phyloP scores from a whole-genome alignment of 352 stramenopile genomes.

The Thraustochytrium sp. region DNA sequence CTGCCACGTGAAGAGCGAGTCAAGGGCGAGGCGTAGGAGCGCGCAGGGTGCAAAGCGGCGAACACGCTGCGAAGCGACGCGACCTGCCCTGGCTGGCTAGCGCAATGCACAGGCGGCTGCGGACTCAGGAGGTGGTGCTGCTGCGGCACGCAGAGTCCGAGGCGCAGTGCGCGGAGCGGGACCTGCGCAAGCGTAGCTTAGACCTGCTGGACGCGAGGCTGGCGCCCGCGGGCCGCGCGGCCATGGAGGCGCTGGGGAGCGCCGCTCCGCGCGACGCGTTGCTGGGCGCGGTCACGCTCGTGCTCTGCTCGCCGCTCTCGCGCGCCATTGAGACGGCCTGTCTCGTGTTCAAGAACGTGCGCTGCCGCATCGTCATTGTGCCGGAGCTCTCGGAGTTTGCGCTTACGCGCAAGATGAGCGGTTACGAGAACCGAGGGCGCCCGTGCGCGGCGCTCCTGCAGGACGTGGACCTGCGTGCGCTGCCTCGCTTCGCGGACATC shows the following conservation, averaged over 20 bases:
- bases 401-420: neutral
- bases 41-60: neutral
- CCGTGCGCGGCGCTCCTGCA: neutral
- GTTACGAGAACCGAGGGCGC: constrained; percentile 30
- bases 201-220: neutral
- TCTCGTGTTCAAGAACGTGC: neutral
- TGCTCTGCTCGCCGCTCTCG: constrained; percentile 13
- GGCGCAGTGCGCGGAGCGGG: neutral
- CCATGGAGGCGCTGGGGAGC: neutral
- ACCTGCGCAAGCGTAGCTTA: neutral
- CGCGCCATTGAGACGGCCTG: constrained; percentile 21
- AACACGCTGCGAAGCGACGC: neutral
- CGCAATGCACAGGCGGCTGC: neutral
- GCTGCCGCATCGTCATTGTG: neutral
- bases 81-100: neutral
- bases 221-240: neutral
- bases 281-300: neutral
- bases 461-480: neutral
- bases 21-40: no score
- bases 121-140: constrained; percentile 17
- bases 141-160: constrained; percentile 23
- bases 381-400: constrained; percentile 35
- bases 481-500: constrained; percentile 1
- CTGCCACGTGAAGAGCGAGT: no score
- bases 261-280: neutral